Evolutionary conservation across 805 yeast genomes (phyloP).

Genomic region (Myxozyma vanderwaltii): DNA sequence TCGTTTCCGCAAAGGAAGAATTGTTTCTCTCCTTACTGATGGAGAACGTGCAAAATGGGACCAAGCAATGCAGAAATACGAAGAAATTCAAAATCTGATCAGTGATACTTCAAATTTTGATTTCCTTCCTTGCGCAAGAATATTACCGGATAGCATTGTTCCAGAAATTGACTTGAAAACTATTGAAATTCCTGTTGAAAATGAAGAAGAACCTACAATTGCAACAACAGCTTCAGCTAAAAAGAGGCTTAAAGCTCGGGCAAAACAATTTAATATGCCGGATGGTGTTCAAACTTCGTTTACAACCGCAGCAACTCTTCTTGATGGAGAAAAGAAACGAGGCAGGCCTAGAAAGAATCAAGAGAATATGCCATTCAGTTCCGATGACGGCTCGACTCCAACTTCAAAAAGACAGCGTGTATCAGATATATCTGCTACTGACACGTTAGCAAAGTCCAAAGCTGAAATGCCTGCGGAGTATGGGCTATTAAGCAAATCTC

Average conservation of each 20-base stretch:
- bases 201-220: constrained; percentile 44
- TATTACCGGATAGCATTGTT: constrained; percentile 58
- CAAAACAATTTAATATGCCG: constrained; percentile 33
- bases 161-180: constrained; percentile 61
- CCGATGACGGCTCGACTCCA: neutral
- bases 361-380: neutral
- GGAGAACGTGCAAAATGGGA: constrained; percentile 79
- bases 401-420: neutral
- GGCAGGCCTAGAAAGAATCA: constrained; percentile 11
- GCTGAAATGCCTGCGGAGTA: constrained; percentile 13
- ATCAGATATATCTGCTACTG: neutral
- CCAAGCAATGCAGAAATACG: constrained; percentile 81
- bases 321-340: constrained; percentile 9
- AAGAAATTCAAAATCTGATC: constrained; percentile 60
- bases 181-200: constrained; percentile 73
- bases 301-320: constrained; percentile 17
- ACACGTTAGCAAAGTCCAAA: constrained; percentile 4
- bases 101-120: constrained; percentile 49
- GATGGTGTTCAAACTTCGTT: constrained; percentile 33
- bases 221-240: constrained; percentile 11
- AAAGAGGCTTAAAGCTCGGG: constrained; percentile 5
- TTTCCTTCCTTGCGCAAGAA: constrained; percentile 54
- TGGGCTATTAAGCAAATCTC: constrained; percentile 19
- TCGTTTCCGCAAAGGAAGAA: constrained; percentile 85
- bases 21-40: constrained; percentile 71